phyloP scores from a whole-genome alignment of 768 basidiomycete species.

The Termitomyces sp. region DNA sequence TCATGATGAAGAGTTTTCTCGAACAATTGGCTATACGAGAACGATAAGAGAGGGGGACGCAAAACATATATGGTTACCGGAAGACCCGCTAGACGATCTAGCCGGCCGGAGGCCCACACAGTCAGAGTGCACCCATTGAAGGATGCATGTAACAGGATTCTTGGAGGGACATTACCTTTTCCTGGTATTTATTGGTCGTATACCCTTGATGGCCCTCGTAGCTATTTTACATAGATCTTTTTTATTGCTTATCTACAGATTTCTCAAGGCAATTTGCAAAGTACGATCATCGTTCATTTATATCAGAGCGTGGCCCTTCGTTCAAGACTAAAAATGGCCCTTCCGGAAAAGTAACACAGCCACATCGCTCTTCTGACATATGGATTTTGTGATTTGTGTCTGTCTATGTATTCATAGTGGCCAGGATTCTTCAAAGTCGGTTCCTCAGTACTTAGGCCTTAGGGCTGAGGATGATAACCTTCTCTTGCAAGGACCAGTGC shows the following conservation, averaged over 20 bases:
- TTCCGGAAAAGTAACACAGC: constrained; percentile 1
- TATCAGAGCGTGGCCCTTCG: background rate
- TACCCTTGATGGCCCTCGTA: constrained; percentile 5
- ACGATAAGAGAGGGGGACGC: constrained; percentile 21
- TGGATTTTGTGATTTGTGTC: too few species aligned
- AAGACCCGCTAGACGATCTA: constrained; percentile 1
- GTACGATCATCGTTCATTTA: background rate
- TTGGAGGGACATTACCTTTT: background rate
- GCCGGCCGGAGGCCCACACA: background rate
- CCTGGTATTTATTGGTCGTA: constrained; percentile 1
- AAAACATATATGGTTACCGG: constrained; percentile 14
- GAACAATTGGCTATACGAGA: constrained; percentile 20
- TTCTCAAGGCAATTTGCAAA: background rate
- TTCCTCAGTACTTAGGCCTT: too few species aligned
- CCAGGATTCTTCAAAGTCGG: background rate
- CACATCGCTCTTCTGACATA: background rate
- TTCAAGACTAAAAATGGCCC: background rate
- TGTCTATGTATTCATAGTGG: background rate
- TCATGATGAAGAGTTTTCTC: constrained; percentile 19
- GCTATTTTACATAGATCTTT: constrained; percentile 6
- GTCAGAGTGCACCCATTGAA: constrained; percentile 1
- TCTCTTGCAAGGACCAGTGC: background rate
- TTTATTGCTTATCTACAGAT: constrained; percentile 2
- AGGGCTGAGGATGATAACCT: background rate
- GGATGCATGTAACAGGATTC: background rate